Percentiles rank a stretch among this genome's conserved stretches.
Evolutionary conservation across 23 red algal genomes (phyloP).

Genomic region (Gracilaria gracilis): DNA sequence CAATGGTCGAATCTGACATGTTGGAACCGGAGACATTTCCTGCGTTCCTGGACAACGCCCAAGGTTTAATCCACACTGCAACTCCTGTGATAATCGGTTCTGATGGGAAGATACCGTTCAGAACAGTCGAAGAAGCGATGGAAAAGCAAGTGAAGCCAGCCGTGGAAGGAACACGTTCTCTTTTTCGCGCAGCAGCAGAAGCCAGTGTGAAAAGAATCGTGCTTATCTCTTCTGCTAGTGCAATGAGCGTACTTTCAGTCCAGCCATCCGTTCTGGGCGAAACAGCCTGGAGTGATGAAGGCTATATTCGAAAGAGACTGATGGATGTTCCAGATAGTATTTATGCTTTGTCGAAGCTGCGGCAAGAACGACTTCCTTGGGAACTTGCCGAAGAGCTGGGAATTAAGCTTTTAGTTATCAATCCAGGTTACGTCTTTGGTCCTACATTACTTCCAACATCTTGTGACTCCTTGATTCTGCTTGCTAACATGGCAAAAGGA

Average conservation of each 20-base stretch:
- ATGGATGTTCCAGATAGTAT: not conserved
- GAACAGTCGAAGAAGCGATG: conserved; percentile 23
- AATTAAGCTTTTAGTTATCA: conserved; percentile 51
- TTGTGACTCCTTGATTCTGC: conserved; percentile 5
- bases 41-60: not conserved
- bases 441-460: conserved; percentile 24
- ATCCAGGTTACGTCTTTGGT: conserved; percentile 27
- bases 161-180: conserved; percentile 20
- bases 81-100: conserved; percentile 20
- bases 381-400: conserved; percentile 14
- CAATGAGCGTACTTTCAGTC: conserved; percentile 10
- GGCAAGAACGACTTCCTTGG: conserved; percentile 40
- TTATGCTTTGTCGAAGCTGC: conserved; percentile 17
- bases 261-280: conserved; percentile 9
- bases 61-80: conserved; percentile 36
- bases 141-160: conserved; percentile 50
- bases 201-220: conserved; percentile 31
- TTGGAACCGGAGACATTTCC: conserved; percentile 34
- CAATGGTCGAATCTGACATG: conserved; percentile 41
- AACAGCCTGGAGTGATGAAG: conserved; percentile 45
- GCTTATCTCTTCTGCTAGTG: conserved; percentile 39
- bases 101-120: conserved; percentile 4
- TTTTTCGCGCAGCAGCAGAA: conserved; percentile 31
- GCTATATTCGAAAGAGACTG: not conserved
- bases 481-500: conserved; percentile 10